These are phyloP conservation scores for Durotheca rogersii DNA, from an alignment of 495 filamentous ascomycete species.

Conservation along the genomic window DNA sequence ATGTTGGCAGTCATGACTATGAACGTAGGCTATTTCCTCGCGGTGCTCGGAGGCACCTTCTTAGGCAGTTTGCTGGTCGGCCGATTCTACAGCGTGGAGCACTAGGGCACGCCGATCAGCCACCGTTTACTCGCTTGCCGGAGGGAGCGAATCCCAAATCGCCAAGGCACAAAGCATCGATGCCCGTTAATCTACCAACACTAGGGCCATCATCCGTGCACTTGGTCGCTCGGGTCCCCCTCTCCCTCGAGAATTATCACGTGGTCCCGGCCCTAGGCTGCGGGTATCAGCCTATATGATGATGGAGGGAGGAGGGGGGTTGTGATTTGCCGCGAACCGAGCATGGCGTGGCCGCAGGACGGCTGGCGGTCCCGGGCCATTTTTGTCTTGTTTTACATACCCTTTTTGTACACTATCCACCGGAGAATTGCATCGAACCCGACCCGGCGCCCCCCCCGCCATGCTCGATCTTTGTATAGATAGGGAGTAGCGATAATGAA, in stretches of 20 bases:
- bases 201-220: constrained; percentile 5
- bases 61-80: constrained; percentile 80
- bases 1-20: constrained; percentile 99
- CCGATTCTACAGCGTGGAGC: constrained; percentile 51
- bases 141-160: constrained; percentile 7
- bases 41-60: constrained; percentile 79
- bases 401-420: too few relatives aligned
- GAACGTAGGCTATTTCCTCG: constrained; percentile 95
- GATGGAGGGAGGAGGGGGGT: constrained; percentile 7
- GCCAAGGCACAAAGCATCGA: constrained; percentile 27
- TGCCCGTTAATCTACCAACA: constrained; percentile 16
- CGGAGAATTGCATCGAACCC: neutral
- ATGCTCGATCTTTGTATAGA: neutral
- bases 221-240: constrained; percentile 10
- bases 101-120: constrained; percentile 15
- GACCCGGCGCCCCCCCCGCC: neutral
- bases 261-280: constrained; percentile 26
- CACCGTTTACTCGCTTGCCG: too few relatives aligned
- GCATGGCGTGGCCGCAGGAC: constrained; percentile 25
- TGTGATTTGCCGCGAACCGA: constrained; percentile 14
- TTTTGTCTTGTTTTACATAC: neutral
- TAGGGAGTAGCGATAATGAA: too few relatives aligned
- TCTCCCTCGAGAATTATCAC: constrained; percentile 2
- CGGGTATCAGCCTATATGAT: constrained; percentile 28
- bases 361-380: constrained; percentile 6